Percentiles rank a stretch among this genome's conserved stretches.
phyloP scores from a whole-genome alignment of 768 basidiomycete species.

The Coprinopsis sp. region DNA sequence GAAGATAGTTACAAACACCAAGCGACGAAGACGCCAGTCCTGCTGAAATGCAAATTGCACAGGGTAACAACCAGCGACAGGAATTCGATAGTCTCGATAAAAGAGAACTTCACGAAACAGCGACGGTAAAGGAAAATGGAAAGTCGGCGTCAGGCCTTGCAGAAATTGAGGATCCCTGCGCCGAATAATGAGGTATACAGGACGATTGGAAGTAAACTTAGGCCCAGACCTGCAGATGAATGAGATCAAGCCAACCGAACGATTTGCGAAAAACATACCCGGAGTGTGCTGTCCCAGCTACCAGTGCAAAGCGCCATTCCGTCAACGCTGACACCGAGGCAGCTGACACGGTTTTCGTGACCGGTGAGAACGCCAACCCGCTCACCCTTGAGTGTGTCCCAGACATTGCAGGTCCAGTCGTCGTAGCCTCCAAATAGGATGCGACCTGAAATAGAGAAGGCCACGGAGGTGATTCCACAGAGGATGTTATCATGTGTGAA shows the following conservation, averaged over 20 bases:
- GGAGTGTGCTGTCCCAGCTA: slow-evolving; percentile 95
- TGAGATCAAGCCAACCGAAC: slow-evolving; percentile 9
- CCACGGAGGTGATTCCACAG: slow-evolving; percentile 98
- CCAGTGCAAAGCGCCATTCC: slow-evolving; percentile 99
- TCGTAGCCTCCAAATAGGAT: slow-evolving; percentile 98
- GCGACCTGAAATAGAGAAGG: slow-evolving; percentile 96
- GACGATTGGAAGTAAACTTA: slow-evolving; percentile 44
- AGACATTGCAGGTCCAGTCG: slow-evolving; percentile 99
- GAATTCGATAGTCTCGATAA: too few relatives aligned
- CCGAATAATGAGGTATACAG: too few relatives aligned
- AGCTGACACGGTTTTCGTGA: slow-evolving; percentile 97
- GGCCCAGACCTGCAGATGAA: slow-evolving; percentile 70
- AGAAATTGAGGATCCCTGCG: too few relatives aligned
- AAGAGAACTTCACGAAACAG: too few relatives aligned
- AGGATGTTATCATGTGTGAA: slow-evolving; percentile 99
- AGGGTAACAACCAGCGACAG: too few relatives aligned
- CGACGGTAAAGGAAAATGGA: too few relatives aligned
- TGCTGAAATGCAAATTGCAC: slow-evolving; percentile 1
- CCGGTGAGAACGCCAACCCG: slow-evolving; percentile 96
- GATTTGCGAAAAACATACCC: slow-evolving; percentile 50
- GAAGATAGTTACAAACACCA: slow-evolving; percentile 3
- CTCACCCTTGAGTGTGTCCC: slow-evolving; percentile 98
- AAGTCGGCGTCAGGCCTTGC: background rate
- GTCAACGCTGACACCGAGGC: slow-evolving; percentile 91
- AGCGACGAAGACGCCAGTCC: slow-evolving; percentile 1